Evolutionary conservation across 2,329 filamentous ascomycete species (phyloP), one percentile per base, ranked within the genome.

Genomic region (Neophaeococcomyces aloes): DNA sequence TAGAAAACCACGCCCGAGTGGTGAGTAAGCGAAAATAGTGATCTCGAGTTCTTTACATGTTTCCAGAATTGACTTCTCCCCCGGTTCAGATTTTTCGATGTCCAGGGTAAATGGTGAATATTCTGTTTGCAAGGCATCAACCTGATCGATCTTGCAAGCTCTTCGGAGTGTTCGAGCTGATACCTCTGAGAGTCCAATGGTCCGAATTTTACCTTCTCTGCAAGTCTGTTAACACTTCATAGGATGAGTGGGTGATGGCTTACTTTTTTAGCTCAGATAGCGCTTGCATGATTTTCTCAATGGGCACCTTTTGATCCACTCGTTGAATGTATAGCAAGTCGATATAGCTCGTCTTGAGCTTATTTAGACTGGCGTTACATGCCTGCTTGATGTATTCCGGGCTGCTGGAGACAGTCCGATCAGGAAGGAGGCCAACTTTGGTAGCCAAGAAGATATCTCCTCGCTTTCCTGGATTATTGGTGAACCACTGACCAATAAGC

Each of bases 11-110:
- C 74, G 66, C 3, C 82, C 79, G 0, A 87, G 67, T 1, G 84
- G 83, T 34, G 79, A 81, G 62, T 86, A 88, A 0, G 80, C 81
- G 29, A 86, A 63, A 37, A 88, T 65, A 0, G 81, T 79, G 47
- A 89, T 86, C 36, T 69, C 65, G 35, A 82, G 61, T 57, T 88
- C 71, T 15, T 43, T 42, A 42, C 65, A 66, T 1, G 68, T 65
- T 7, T 57, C 56, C 7, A 70, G 54, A 4, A 72, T 55, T 6
- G 33, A 36, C 33, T 36, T 21, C 30, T 66, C 50, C 66, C 58
- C 41, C 36, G 29, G 48, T 11, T 38, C 29, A 0, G 61, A 54
- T 8, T 21, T 21, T 33, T 74, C 70, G 42, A 72, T 70, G 43
- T 70, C 67, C 10, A 64, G 54, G 2, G 59, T 58, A 52, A 68